These are phyloP conservation scores for Monosporascus sp. DNA, from an alignment of 2,329 filamentous ascomycete genomes.

Conservation along the genomic window DNA sequence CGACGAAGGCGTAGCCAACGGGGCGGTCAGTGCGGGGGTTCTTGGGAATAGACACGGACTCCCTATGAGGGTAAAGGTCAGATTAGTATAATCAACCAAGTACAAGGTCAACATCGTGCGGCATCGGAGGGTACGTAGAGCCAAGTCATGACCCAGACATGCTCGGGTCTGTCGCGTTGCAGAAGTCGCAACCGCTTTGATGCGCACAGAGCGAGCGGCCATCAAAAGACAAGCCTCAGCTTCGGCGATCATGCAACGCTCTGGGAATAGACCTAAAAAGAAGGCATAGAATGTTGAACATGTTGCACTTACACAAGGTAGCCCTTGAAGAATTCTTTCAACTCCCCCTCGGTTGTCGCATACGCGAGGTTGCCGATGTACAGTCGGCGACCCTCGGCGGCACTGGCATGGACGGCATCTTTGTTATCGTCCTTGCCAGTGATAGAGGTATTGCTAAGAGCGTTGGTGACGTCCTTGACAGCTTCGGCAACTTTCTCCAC, in stretches of 20 bases:
- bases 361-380: slow-evolving; percentile 99
- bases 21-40: slow-evolving; percentile 98
- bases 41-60: slow-evolving; percentile 98
- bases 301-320: slow-evolving; percentile 88
- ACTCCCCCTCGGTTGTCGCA: slow-evolving; percentile 99
- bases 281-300: not conserved
- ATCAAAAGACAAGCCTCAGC: not conserved
- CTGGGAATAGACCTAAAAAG: not conserved
- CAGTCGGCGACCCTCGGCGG: slow-evolving; percentile 96
- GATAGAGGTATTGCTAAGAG: slow-evolving; percentile 70
- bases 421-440: slow-evolving; percentile 53
- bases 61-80: slow-evolving; percentile 50
- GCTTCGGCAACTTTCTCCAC: slow-evolving; percentile 62
- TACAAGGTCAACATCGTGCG: not conserved
- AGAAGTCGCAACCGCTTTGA: not conserved
- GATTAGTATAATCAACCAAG: not conserved
- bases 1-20: slow-evolving; percentile 98
- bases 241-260: not conserved
- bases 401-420: slow-evolving; percentile 93
- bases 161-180: not conserved
- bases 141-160: not conserved
- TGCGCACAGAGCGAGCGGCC: not conserved
- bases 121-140: not conserved
- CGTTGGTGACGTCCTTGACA: slow-evolving; percentile 71
- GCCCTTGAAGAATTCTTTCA: slow-evolving; percentile 99